Evolutionary conservation across 768 basidiomycete species (phyloP), one percentile per base, ranked within the genome.

Genomic region (Hericium alpestre): DNA sequence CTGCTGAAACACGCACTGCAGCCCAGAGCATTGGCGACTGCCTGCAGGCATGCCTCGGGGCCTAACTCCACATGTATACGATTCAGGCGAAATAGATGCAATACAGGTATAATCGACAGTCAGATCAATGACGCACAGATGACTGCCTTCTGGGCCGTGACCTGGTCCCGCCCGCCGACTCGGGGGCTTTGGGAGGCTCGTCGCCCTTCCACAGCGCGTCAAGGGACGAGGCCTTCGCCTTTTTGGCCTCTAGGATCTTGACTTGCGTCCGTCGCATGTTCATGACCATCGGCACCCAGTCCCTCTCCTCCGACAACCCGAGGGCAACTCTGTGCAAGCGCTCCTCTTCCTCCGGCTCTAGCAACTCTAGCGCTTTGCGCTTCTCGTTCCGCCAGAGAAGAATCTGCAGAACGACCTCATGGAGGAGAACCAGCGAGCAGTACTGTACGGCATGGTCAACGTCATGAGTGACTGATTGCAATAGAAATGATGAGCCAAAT

Each of bases 261-360:
- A 46, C 43, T 46, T 46, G n/a, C 43, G 15, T 6, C 16, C 43
- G 43, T 18, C 71, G 72, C 61, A 78, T 64, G 46, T 68, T 70
- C 54, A 74, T 72, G 40, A 86, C 69, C 63, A 86, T 83, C 51
- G 77, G 76, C 10, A 89, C 85, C 86, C 86, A 90, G 61, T 87
- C 83, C 5, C 74, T 76, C 65, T 83, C 78, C 22, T 70, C 66
- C 20, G 79, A 69, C 54, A 82, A 71, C 59, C 68, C 70, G 54
- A 71, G 60, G 25, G 80, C 84, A 38, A 77, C 61, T 18, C 71
- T 68, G 62, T 81, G 81, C 20, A 91, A 65, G 51, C 66, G 68
- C 59, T 71, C 66, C 68, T 91, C 89, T 53, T 86, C 81, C 38
- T 73, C 72, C 0, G 65, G 64, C 2, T 79, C 68, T 11, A 86